Percentiles rank a stretch among this genome's conserved stretches.
phyloP scores from a whole-genome alignment of 2,329 filamentous ascomycete species.

The Hymenotorrendiella dingleyae region DNA sequence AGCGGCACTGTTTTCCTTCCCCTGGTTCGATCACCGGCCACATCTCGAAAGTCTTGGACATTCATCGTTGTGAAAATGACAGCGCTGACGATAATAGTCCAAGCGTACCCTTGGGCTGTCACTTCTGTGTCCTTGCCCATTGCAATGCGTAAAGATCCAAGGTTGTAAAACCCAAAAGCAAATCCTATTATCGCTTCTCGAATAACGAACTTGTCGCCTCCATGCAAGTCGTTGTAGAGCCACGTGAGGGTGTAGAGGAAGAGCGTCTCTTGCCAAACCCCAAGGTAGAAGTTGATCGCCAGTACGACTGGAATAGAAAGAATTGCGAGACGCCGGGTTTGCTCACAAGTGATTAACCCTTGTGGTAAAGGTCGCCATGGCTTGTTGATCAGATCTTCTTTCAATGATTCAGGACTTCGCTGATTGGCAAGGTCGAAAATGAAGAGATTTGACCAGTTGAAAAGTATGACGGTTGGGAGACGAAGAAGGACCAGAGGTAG shows the following conservation, averaged over 20 bases:
- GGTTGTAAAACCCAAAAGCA: neutral
- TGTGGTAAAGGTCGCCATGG: constrained; percentile 27
- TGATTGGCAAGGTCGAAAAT: constrained; percentile 30
- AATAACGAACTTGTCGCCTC: neutral
- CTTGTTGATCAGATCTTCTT: constrained; percentile 30
- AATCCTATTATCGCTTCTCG: neutral
- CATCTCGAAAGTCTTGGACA: constrained; percentile 5
- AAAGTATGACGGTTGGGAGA: constrained; percentile 11
- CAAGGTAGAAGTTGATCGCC: constrained; percentile 15
- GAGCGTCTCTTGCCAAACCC: neutral
- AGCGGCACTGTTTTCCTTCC: neutral
- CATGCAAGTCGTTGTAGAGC: constrained; percentile 5
- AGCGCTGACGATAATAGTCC: neutral
- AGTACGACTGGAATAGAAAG: constrained; percentile 18
- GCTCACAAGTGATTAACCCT: constrained; percentile 9
- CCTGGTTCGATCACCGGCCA: neutral
- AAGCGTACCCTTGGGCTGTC: neutral
- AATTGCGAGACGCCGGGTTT: constrained; percentile 23
- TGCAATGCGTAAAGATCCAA: neutral
- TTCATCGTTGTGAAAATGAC: constrained; percentile 7
- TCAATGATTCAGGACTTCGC: constrained; percentile 21
- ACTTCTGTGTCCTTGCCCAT: neutral
- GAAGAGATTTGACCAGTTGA: constrained; percentile 16
- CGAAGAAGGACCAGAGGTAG: neutral
- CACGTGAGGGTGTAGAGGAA: neutral